A percentile compares a stretch with the other conserved stretches of the same genome.
Evolutionary conservation across 2,329 filamentous ascomycete species (phyloP).

Genomic region (Delphinella strobiligena): DNA sequence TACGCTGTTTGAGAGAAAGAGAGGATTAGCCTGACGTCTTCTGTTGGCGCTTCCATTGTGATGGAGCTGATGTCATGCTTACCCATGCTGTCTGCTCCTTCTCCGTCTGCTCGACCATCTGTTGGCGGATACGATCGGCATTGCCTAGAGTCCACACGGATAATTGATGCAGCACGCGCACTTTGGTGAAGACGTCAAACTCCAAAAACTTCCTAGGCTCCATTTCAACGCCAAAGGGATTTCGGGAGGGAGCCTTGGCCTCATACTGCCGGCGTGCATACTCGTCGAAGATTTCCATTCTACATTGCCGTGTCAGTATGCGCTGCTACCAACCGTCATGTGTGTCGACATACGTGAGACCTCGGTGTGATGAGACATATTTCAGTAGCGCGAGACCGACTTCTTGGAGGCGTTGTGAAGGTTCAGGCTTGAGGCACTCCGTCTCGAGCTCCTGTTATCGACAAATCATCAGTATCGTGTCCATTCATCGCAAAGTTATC

Average conservation of each 20-base stretch:
- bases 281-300: conserved; percentile 80
- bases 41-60: background rate
- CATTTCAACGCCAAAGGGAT: conserved; percentile 76
- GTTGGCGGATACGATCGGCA: conserved; percentile 73
- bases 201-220: conserved; percentile 61
- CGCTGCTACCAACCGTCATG: too few species aligned
- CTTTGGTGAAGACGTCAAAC: conserved; percentile 74
- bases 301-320: conserved; percentile 25
- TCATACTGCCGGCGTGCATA: conserved; percentile 83
- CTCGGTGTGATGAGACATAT: conserved; percentile 85
- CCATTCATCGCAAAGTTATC: too few species aligned
- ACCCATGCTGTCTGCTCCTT: conserved; percentile 77
- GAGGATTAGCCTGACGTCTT: background rate
- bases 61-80: too few species aligned
- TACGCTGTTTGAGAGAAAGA: conserved; percentile 36
- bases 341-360: conserved; percentile 59
- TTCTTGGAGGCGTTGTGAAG: conserved; percentile 61
- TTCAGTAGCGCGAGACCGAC: conserved; percentile 83
- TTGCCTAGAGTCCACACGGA: conserved; percentile 83
- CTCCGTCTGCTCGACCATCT: conserved; percentile 66
- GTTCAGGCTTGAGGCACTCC: conserved; percentile 67
- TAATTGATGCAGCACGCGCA: conserved; percentile 73
- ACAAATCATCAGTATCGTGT: conserved; percentile 16
- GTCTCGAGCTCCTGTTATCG: conserved; percentile 64
- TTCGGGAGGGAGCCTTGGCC: conserved; percentile 63